Evolutionary conservation across 768 basidiomycete genomes (phyloP), one percentile per base, ranked within the genome.

Genomic region (Zangia roseola): DNA sequence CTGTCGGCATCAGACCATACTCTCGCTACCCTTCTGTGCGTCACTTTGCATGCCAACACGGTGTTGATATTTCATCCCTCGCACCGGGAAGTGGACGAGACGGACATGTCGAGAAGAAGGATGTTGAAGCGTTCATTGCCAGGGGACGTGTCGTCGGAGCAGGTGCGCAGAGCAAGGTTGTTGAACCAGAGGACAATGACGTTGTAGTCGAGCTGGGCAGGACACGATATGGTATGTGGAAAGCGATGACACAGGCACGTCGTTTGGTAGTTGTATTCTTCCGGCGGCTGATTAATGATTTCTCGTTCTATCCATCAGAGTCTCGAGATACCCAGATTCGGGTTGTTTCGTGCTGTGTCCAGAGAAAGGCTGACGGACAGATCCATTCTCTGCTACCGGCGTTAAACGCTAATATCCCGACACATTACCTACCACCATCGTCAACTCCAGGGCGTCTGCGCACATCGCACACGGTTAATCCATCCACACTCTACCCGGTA

Each of bases 151-250:
- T 34, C 14, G 13, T 20, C 19, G 53, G 53, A 6, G 10, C 25
- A 10, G 36, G 45, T 16, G 26, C 10, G 5, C 50, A 19, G 33
- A 26, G 12, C 14, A 40, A 13, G 40, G 25, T 41, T 6, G 35
- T 38, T 19, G 43, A 39, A 20, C 33, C 37, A 26, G 40, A 56
- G 5, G 46, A 47, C 26, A 55, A 75, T 31, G 86, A 89, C 49
- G 69, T 77, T 10, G 70, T 85, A 3, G 79, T 91, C 3, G 88
- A 89, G 44, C 74, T 94, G 23, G 84, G 83, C 5, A 73, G 89
- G 54, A 91, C 88, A 13, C 74, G 91, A 45, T 80, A 83, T 60
- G 83, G 82, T 9, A 94, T 94, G 91, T 94, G 83, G 84, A 89
- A 88, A 57, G 86, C 89, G 3, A 94, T 94, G 91, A 79, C 75